Percentiles rank a stretch among this genome's conserved stretches.
Conservation (phyloP, 208 protist species). For the Acanthamoeba royreba region DNA sequence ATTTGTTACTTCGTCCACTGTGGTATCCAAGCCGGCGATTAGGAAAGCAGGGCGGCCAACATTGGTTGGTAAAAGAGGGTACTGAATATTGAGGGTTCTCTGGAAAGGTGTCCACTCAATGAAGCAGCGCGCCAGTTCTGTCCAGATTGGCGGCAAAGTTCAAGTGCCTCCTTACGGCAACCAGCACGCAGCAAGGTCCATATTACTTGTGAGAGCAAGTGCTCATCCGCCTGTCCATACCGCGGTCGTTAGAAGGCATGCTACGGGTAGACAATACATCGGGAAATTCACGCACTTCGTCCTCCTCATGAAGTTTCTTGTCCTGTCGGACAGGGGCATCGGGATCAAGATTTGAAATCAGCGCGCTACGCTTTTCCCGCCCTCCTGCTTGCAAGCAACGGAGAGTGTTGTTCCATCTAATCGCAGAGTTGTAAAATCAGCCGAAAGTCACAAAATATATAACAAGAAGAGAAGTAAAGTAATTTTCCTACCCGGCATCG, state of each 20-base stretch:
- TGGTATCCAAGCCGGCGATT: not conserved
- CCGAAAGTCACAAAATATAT: not conserved
- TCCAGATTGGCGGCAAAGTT: not conserved
- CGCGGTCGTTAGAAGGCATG: not conserved
- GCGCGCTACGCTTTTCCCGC: not conserved
- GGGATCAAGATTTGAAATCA: not conserved
- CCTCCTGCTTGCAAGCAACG: not conserved
- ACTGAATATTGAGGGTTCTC: not conserved
- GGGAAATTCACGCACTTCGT: not conserved
- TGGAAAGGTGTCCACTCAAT: not conserved
- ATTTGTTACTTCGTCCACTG: not conserved
- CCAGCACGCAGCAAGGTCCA: not conserved
- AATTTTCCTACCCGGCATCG: not conserved
- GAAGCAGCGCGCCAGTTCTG: conserved; percentile 1
- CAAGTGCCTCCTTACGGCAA: not conserved
- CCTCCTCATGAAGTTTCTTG: not conserved
- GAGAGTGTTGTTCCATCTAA: not conserved
- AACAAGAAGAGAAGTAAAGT: not conserved
- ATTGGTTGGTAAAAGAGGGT: not conserved
- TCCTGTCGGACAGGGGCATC: not conserved
- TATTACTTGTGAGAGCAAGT: not conserved
- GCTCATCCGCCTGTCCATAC: not conserved
- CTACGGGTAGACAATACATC: not conserved
- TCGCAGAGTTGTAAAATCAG: not conserved
- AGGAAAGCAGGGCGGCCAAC: not conserved